Percentiles rank a stretch among this genome's conserved stretches.
Evolutionary conservation across 2,329 filamentous ascomycete species (phyloP).

Genomic region (Exophiala alcalophila): DNA sequence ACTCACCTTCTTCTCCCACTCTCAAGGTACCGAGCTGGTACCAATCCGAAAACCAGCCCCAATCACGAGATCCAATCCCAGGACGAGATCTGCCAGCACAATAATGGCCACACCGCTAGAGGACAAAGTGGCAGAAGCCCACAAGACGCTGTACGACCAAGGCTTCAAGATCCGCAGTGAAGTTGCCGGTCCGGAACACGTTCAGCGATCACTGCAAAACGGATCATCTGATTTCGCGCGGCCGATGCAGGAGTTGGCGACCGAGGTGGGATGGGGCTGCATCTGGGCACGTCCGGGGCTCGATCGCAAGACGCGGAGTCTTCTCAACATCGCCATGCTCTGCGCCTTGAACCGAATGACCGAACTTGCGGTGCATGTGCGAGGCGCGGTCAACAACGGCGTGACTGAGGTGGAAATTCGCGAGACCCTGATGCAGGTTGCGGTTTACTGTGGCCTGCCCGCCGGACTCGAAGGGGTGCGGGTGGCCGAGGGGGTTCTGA

Average conservation of each 20-base stretch:
- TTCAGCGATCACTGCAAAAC: conserved; percentile 46
- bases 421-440: conserved; percentile 42
- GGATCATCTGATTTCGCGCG: conserved; percentile 58
- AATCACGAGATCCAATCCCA: no score
- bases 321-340: conserved; percentile 65
- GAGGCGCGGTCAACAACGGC: conserved; percentile 63
- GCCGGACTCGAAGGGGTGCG: conserved; percentile 44
- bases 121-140: conserved; percentile 31
- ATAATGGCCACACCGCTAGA: conserved; percentile 17
- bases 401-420: conserved; percentile 60
- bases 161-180: conserved; percentile 59
- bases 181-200: conserved; percentile 61
- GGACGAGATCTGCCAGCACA: background rate
- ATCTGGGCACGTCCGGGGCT: conserved; percentile 64
- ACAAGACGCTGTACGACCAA: conserved; percentile 59
- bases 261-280: conserved; percentile 63
- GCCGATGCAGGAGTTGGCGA: conserved; percentile 61
- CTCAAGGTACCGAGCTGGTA: no score
- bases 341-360: conserved; percentile 59
- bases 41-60: no score
- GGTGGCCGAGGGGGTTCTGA: conserved; percentile 31
- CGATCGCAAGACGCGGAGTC: conserved; percentile 57
- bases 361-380: conserved; percentile 61
- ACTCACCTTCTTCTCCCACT: no score
- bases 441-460: conserved; percentile 44